These are phyloP conservation scores for Crithidia bombi DNA, from an alignment of 208 protist species.

Conservation along the genomic window DNA sequence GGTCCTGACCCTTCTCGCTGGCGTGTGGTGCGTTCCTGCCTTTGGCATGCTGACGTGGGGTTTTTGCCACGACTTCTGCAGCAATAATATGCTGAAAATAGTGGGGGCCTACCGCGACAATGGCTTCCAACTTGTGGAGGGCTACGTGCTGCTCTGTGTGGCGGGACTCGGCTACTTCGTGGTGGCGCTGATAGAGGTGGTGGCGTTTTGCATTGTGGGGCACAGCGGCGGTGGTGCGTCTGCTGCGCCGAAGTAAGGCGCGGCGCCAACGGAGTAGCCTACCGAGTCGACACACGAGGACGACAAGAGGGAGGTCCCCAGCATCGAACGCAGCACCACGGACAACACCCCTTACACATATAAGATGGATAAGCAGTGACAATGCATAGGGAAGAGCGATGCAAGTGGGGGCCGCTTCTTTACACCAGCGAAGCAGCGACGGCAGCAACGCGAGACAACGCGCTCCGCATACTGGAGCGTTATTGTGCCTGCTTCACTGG, in stretches of 20 bases:
- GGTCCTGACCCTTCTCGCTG: neutral
- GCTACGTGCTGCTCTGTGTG: conserved; percentile 8
- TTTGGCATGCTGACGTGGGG: conserved; percentile 5
- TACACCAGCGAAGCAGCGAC: neutral
- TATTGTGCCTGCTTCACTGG: neutral
- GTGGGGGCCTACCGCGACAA: neutral
- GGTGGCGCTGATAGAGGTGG: conserved; percentile 3
- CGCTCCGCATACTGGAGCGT: too few species aligned
- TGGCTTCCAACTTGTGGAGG: neutral
- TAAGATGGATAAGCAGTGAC: too few species aligned
- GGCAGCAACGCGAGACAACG: too few species aligned
- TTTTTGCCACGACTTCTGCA: conserved; percentile 1
- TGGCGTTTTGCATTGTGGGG: neutral
- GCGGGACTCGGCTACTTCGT: conserved; percentile 8
- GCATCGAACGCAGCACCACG: neutral
- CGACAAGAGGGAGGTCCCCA: neutral
- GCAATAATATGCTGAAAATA: neutral
- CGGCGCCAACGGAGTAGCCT: neutral
- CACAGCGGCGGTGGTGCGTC: neutral
- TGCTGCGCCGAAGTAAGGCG: neutral
- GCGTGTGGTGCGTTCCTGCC: neutral
- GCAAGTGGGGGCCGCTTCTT: neutral
- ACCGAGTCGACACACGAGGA: conserved; percentile 11
- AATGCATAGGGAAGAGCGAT: conserved; percentile 5
- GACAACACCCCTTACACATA: conserved; percentile 7